Percentiles rank a stretch among this genome's conserved stretches.
phyloP scores from a whole-genome alignment of 768 basidiomycete genomes.

The Psilocybe azurescens region DNA sequence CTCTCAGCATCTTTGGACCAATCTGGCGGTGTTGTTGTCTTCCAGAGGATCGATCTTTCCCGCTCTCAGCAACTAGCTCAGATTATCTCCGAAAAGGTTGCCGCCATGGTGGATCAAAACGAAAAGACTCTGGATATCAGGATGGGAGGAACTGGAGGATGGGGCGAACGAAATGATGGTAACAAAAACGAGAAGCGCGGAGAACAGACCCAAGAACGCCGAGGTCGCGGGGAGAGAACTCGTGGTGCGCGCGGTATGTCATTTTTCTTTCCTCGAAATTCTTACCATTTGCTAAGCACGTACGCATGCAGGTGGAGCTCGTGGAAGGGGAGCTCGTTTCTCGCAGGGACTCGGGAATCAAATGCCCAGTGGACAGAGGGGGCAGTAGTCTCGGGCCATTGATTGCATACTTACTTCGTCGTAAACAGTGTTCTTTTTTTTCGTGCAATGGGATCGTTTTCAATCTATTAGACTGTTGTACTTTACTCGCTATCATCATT shows the following conservation, averaged over 20 bases:
- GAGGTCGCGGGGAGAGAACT: slow-evolving; percentile 74
- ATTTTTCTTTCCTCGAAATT: background rate
- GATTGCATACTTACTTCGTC: background rate
- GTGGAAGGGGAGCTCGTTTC: slow-evolving; percentile 80
- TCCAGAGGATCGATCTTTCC: slow-evolving; percentile 90
- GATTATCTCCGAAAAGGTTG: slow-evolving; percentile 87
- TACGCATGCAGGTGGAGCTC: slow-evolving; percentile 55
- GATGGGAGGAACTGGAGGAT: slow-evolving; percentile 68
- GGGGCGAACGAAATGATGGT: slow-evolving; percentile 74
- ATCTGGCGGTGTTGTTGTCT: slow-evolving; percentile 86
- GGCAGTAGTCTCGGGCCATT: slow-evolving; percentile 18
- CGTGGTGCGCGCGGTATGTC: slow-evolving; percentile 65
- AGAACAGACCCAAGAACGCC: slow-evolving; percentile 79
- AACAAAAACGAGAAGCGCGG: slow-evolving; percentile 79
- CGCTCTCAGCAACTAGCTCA: slow-evolving; percentile 91
- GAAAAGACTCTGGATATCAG: slow-evolving; percentile 89
- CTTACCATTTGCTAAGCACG: background rate
- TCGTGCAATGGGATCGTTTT: slow-evolving; percentile 1
- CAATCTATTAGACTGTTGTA: background rate
- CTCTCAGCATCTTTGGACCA: slow-evolving; percentile 93
- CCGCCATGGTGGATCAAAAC: slow-evolving; percentile 86
- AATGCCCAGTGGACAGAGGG: slow-evolving; percentile 56
- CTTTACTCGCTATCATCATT: slow-evolving; percentile 16
- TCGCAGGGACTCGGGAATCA: slow-evolving; percentile 84
- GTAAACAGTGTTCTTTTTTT: background rate